Base-by-base conservation (phyloP, 345 rosid genomes). In the Gossypium longicalyx region DNA sequence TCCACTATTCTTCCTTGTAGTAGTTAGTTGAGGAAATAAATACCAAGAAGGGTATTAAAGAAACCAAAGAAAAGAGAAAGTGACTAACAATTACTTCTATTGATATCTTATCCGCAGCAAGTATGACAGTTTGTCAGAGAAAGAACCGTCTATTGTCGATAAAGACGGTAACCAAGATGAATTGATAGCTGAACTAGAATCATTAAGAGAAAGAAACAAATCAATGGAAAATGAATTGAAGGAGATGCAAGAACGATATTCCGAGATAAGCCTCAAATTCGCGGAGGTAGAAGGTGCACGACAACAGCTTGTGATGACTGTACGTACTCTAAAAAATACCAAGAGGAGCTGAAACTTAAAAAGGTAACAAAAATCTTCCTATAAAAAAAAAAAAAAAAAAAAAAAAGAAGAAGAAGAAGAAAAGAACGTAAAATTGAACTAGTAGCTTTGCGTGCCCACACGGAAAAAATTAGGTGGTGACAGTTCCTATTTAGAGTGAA, bases 281-380 rank as follows among this genome's bases (percentile, higher is more conserved):
- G 99, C 99, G 2, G 96, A 91, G 80, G 98, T 92, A 0, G 98
- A 92, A 88, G 96, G 99, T 47, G 99, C 91, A 83, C 88, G 98
- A 80, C 99, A 95, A 75, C 82, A 88, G 82, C 97, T 95, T 70
- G 94, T 90, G 54, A 95, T 95, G 98, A 87, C 91, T 0, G 77
- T 91, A 20, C 87, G 98, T 58, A 87, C 86, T 82, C 85, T 89
- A 41, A 89, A 88, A 86, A 95, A 90, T 68, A 65, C 86, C 45
- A 88, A 62, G 86, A 85, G 83, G 79, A 80, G 81, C 71, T 87
- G 71, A 78, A 54, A 54, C 59, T 6, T 54, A 22, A n/a, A 22
- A n/a, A 20, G 19, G 15, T 43, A 68, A 22, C 16, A 76, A 69
- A 69, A 67, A 61, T 75, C 78, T 70, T 84, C 64, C 63, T 74